Conservation (phyloP, 2,329 filamentous ascomycete genomes). For the Basipetospora sp. region DNA sequence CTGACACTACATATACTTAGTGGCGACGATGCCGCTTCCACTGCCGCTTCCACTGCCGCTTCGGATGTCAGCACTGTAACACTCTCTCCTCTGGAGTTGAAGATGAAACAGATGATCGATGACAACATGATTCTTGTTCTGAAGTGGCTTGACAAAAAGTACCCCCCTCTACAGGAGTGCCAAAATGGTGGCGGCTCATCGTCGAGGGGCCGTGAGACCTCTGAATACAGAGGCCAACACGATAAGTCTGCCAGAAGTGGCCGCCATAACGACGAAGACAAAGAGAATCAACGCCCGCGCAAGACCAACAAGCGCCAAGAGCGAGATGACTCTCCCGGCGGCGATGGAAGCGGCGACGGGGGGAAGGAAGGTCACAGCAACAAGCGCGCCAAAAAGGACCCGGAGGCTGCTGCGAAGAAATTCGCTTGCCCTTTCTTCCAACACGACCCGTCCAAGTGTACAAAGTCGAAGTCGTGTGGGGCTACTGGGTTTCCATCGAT, state of each 20-base stretch:
- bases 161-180: constrained; percentile 8
- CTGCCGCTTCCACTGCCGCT: no score
- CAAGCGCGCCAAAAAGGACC: constrained; percentile 22
- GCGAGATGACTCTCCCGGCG: constrained; percentile 12
- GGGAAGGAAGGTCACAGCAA: constrained; percentile 15
- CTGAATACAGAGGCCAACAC: constrained; percentile 5
- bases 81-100: constrained; percentile 1
- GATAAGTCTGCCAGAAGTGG: no score
- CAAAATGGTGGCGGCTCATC: constrained; percentile 8
- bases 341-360: constrained; percentile 16
- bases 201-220: constrained; percentile 10
- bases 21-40: no score
- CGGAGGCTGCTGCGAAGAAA: constrained; percentile 13
- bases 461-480: constrained; percentile 12
- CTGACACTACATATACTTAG: no score
- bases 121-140: constrained; percentile 9
- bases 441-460: constrained; percentile 16
- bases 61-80: neutral
- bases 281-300: constrained; percentile 8
- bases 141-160: constrained; percentile 9
- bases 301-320: constrained; percentile 4
- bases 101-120: constrained; percentile 8
- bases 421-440: constrained; percentile 25
- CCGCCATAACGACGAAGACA: constrained; percentile 11
- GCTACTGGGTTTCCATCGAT: constrained; percentile 13